These are phyloP conservation scores for Vaccinium corymbosum DNA, from an alignment of 148 eudicot species.

Conservation along the genomic window DNA sequence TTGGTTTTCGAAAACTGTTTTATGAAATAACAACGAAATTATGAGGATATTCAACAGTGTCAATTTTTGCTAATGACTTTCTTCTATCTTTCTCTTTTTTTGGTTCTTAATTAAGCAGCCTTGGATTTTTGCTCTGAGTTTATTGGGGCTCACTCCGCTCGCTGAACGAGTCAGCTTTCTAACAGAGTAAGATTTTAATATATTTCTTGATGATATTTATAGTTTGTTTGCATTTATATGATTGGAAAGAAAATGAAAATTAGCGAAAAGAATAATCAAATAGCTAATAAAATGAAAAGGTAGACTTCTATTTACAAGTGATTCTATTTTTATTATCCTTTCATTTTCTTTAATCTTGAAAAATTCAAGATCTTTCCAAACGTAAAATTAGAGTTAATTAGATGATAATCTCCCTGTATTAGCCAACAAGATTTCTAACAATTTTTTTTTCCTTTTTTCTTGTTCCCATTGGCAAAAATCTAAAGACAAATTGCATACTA, in stretches of 20 bases:
- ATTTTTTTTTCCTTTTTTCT: neutral
- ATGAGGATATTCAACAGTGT: neutral
- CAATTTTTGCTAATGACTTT: neutral
- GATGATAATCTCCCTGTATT: neutral
- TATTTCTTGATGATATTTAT: neutral
- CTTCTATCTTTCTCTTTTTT: neutral
- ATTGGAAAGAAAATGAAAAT: neutral
- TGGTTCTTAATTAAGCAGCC: conserved; percentile 33
- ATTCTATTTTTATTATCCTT: neutral
- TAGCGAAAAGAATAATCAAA: neutral
- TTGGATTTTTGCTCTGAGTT: conserved; percentile 69
- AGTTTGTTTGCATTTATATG: neutral
- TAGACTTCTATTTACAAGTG: too few species aligned
- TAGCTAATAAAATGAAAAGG: neutral
- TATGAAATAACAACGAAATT: too few species aligned
- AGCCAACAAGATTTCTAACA: neutral
- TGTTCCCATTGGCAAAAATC: conserved; percentile 1
- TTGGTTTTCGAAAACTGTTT: too few species aligned
- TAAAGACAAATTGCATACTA: conserved; percentile 68
- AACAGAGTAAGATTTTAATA: conserved; percentile 55
- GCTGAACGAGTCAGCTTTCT: conserved; percentile 79
- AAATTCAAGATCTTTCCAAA: neutral
- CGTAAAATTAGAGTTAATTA: neutral
- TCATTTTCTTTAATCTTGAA: too few species aligned
- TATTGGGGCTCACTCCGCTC: conserved; percentile 67